Base-by-base conservation (phyloP, 75 land plant genomes). In the Azolla pinnata region DNA sequence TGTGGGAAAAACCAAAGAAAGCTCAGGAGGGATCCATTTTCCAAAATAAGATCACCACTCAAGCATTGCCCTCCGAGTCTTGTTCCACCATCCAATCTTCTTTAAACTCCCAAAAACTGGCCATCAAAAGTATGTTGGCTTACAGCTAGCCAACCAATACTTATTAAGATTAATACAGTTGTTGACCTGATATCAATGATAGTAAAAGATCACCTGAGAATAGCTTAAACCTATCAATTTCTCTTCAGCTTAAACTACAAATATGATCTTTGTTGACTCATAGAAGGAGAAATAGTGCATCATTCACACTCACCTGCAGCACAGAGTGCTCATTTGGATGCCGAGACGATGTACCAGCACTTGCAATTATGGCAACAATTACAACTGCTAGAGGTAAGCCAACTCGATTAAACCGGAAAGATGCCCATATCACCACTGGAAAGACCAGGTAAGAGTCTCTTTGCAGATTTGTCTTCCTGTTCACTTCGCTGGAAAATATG, bases 351-450 rank as follows among this genome's bases (percentile, higher is more conserved):
- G 70, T 67, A 33, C 70, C 70, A 21, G 64, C 70, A 28, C 64
- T 60, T 28, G 64, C 70, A 53, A 67, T 67, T 30, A 67, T 34
- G 4, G 70, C 70, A 17, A 67, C 64, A 34, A 67, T 50, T 19
- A 67, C 64, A 19, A 67, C 70, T 27, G 70, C 70, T 9, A 67
- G 65, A 60, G 70, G 70, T 16, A 67, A 53, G 29, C 70, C 70
- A 30, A 67, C 29, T 19, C 64, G 63, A 52, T 67, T 67, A 31
- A 67, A 67, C 1, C 70, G 70, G 51, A 67, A 67, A n/a, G 70
- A 67, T 27, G 70, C 64, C 70, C 70, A 67, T 29, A 67, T 67
- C 9, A 67, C 70, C 19, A 67, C 65, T 40, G 70, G 70, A 42
- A 60, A 67, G 20, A 67, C 70, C 26, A 67, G 44, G n/a, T 67